A percentile compares a stretch with the other conserved stretches of the same genome.
phyloP scores from a whole-genome alignment of 2,329 filamentous ascomycete genomes.

The Rutstroemia sp. region DNA sequence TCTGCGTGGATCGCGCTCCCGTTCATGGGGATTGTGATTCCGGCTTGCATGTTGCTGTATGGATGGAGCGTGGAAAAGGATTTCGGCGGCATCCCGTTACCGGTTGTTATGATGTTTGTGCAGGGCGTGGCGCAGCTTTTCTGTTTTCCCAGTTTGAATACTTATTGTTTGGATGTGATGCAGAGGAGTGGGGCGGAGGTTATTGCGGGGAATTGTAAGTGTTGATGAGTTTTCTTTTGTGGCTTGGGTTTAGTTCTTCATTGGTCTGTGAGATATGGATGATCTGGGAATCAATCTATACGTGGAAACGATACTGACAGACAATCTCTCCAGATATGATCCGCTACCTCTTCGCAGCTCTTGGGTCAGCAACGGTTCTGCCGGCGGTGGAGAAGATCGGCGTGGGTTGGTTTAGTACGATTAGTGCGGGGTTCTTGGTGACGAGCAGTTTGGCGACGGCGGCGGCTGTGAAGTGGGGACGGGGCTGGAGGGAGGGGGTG shows the following conservation, averaged over 20 bases:
- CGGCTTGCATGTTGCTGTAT: constrained; percentile 59
- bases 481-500: constrained; percentile 37
- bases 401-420: constrained; percentile 74
- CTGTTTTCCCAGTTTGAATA: constrained; percentile 69
- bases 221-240: not conserved
- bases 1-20: constrained; percentile 44
- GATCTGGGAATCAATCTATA: too few species aligned
- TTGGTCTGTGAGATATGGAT: too few species aligned
- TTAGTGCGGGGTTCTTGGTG: constrained; percentile 52
- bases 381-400: constrained; percentile 69
- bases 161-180: constrained; percentile 80
- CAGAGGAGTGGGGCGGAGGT: constrained; percentile 63
- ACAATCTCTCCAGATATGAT: constrained; percentile 43
- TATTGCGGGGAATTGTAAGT: constrained; percentile 60
- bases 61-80: constrained; percentile 50
- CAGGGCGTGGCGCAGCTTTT: constrained; percentile 70
- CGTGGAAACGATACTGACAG: too few species aligned
- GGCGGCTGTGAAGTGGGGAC: constrained; percentile 24
- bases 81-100: constrained; percentile 48
- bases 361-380: constrained; percentile 63
- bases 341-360: constrained; percentile 66
- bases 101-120: constrained; percentile 66
- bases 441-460: constrained; percentile 20
- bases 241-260: too few species aligned
- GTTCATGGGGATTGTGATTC: constrained; percentile 51